phyloP scores from a whole-genome alignment of 345 rosid species.

The Euclidium syriacum region DNA sequence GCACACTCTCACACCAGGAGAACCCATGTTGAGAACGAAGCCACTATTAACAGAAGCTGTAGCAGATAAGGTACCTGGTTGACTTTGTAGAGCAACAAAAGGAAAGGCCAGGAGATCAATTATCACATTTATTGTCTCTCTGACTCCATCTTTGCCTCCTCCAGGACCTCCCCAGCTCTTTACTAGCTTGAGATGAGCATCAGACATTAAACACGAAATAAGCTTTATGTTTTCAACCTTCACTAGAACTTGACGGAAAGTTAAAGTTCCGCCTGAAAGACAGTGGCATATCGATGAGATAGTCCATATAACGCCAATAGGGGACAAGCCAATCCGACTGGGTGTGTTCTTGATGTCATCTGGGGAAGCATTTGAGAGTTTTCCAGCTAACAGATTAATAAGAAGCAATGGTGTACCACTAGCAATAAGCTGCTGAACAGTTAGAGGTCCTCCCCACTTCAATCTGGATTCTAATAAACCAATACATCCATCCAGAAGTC shows the following conservation, averaged over 20 bases:
- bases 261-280: slow-evolving; percentile 69
- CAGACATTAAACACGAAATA: slow-evolving; percentile 55
- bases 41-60: slow-evolving; percentile 92
- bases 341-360: slow-evolving; percentile 36
- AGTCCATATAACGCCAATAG: slow-evolving; percentile 78
- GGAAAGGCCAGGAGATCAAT: slow-evolving; percentile 91
- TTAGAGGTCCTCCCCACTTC: slow-evolving; percentile 81
- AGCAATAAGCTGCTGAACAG: slow-evolving; percentile 80
- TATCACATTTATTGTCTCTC: slow-evolving; percentile 62
- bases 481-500: slow-evolving; percentile 84
- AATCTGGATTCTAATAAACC: slow-evolving; percentile 81
- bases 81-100: slow-evolving; percentile 81
- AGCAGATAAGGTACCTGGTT: slow-evolving; percentile 71
- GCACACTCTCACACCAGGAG: slow-evolving; percentile 72
- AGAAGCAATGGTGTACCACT: slow-evolving; percentile 81
- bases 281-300: slow-evolving; percentile 80
- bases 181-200: slow-evolving; percentile 76
- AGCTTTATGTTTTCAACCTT: slow-evolving; percentile 58
- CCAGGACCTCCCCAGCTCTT: slow-evolving; percentile 86
- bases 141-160: slow-evolving; percentile 86
- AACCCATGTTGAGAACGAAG: slow-evolving; percentile 78
- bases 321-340: slow-evolving; percentile 62
- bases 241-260: slow-evolving; percentile 72
- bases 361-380: slow-evolving; percentile 34
- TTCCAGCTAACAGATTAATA: slow-evolving; percentile 51